phyloP scores from a whole-genome alignment of 768 basidiomycete species.

The Exidia glandulosa region DNA sequence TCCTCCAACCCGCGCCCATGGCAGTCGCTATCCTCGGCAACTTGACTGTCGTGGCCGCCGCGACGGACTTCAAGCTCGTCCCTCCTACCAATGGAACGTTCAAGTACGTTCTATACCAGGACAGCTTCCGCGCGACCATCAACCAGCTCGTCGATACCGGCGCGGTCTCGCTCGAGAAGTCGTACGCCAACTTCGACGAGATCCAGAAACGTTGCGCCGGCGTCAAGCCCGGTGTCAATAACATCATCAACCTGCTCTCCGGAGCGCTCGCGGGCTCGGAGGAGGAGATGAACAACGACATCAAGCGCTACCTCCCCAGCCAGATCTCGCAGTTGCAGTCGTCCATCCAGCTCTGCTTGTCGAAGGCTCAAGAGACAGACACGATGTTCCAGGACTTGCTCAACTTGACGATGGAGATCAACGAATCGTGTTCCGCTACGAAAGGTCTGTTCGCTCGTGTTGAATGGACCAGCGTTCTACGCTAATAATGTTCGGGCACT shows the following conservation, averaged over 20 bases:
- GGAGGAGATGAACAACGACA: neutral
- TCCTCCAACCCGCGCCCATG: constrained; percentile 1
- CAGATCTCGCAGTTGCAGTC: neutral
- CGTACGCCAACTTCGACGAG: neutral
- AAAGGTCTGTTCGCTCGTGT: neutral
- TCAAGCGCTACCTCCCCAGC: neutral
- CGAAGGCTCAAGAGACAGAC: neutral
- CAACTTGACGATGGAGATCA: neutral
- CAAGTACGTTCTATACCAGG: neutral
- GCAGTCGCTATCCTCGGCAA: neutral
- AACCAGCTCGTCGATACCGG: neutral
- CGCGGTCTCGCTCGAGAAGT: neutral
- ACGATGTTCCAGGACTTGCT: neutral
- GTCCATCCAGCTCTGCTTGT: neutral
- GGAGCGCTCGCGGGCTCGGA: neutral
- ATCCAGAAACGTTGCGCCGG: constrained; percentile 1
- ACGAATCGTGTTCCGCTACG: neutral
- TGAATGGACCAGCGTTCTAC: too few relatives aligned
- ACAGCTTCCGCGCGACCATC: neutral
- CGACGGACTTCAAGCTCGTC: constrained; percentile 1
- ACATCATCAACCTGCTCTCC: neutral
- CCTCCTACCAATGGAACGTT: neutral
- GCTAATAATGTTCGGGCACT: neutral
- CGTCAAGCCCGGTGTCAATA: neutral
- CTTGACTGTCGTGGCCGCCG: neutral